Conservation (phyloP, 2,329 filamentous ascomycete genomes). For the Scortechinia acanthostroma region DNA sequence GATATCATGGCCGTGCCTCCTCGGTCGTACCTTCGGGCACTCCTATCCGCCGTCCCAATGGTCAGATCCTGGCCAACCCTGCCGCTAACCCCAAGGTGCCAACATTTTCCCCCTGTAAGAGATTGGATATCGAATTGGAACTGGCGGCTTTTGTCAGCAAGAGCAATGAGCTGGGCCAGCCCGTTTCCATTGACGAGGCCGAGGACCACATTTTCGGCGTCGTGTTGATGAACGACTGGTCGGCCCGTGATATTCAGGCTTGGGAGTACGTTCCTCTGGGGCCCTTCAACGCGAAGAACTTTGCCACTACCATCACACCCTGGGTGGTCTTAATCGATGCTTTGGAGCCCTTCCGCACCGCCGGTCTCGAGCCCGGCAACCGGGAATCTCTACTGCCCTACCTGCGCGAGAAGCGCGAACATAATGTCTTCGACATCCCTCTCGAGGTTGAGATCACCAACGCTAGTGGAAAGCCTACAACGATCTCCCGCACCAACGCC, state of each 20-base stretch:
- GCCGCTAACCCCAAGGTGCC: constrained; percentile 53
- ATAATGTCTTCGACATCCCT: constrained; percentile 22
- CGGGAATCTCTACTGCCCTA: constrained; percentile 50
- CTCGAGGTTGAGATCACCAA: constrained; percentile 28
- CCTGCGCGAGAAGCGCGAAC: constrained; percentile 12
- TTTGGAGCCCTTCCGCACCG: constrained; percentile 57
- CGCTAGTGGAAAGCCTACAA: constrained; percentile 11
- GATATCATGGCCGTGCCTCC: constrained; percentile 73
- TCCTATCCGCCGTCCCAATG: constrained; percentile 64
- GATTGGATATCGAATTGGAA: constrained; percentile 75
- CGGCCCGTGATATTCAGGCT: constrained; percentile 71
- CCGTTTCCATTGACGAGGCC: constrained; percentile 56
- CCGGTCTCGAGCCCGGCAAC: constrained; percentile 41
- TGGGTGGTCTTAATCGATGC: constrained; percentile 77
- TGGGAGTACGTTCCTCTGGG: constrained; percentile 82
- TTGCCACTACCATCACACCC: constrained; percentile 68
- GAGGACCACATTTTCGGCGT: constrained; percentile 71
- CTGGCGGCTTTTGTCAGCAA: constrained; percentile 68
- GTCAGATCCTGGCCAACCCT: constrained; percentile 66
- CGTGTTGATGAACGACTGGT: constrained; percentile 84
- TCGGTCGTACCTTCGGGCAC: constrained; percentile 72
- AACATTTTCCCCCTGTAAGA: constrained; percentile 52
- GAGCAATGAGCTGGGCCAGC: constrained; percentile 55
- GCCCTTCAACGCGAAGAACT: constrained; percentile 80
- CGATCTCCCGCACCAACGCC: neutral